These are phyloP conservation scores for Capsicum baccatum DNA, from an alignment of 257 asterid species.

Conservation along the genomic window DNA sequence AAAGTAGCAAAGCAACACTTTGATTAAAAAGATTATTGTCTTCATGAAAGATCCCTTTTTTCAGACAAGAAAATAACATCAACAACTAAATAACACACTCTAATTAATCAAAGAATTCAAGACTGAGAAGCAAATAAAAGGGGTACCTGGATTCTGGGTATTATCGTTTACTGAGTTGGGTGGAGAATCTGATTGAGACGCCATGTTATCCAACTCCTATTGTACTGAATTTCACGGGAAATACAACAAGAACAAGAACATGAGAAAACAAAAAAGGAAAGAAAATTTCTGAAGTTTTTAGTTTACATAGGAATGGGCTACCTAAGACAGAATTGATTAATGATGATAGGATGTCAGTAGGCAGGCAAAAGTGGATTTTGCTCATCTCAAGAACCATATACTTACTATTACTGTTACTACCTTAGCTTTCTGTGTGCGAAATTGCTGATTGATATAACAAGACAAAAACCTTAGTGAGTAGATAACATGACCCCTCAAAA, in stretches of 20 bases:
- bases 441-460: neutral
- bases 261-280: neutral
- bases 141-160: constrained; percentile 61
- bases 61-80: too few species aligned
- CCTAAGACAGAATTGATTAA: constrained; percentile 30
- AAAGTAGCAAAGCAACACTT: too few species aligned
- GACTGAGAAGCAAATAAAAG: neutral
- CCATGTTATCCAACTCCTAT: constrained; percentile 50
- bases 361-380: constrained; percentile 23
- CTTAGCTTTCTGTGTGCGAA: neutral
- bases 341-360: constrained; percentile 25
- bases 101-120: constrained; percentile 14
- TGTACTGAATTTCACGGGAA: constrained; percentile 30
- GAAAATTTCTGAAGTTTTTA: neutral
- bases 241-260: neutral
- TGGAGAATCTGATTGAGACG: constrained; percentile 58
- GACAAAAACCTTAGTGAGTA: constrained; percentile 20
- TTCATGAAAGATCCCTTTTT: too few species aligned
- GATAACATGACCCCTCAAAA: neutral
- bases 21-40: too few species aligned
- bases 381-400: neutral
- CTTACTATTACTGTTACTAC: too few species aligned
- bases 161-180: constrained; percentile 53
- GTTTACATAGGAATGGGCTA: constrained; percentile 26
- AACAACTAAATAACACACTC: too few species aligned